Base-by-base conservation (phyloP, 2,329 filamentous ascomycete species). In the Domatiomyces globalis region DNA sequence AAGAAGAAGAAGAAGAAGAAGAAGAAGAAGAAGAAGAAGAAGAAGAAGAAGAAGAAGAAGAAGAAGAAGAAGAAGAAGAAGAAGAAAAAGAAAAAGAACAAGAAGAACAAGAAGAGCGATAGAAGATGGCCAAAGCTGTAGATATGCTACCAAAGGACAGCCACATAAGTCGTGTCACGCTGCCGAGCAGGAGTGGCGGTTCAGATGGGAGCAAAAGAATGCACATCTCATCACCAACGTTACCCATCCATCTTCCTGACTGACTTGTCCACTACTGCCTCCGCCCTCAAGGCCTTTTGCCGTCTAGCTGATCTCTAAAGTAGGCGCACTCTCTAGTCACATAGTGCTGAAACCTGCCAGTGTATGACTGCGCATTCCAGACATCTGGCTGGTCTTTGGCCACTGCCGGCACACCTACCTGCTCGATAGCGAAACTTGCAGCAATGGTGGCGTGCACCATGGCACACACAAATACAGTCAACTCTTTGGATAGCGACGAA, bases 381-480 rank as follows among this genome's bases (percentile, higher is more conserved):
- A 61, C 61, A 42, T 63, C 67, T 50, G 63, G 58, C 5, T 56
- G 59, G 52, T 61, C 50, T 43, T 52, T 56, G 47, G 64, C 63
- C 19, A 69, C 61, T 18, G 53, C 55, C 17, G 90, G 90, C 65
- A 94, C 79, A 0, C 92, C 90, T 49, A 94, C 81, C 66, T 98
- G 92, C 68, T 98, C 89, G 61, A 98, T 94, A 15, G 87, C 87
- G 66, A 95, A 92, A 62, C 88, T 89, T 6, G 92, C 90, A 1
- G 87, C 84, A 5, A 96, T 76, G 45, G 79, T 84, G 4, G 83
- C 92, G 79, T 84, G 90, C 0, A 79, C 73, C 4, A 85, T 81
- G 4, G 87, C 88, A 60, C 87, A 81, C 54, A 82, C 79, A 43
- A 85, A 71, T 49, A 56, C 76, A 72, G 1, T 78, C 80, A 49